phyloP scores from a whole-genome alignment of 345 rosid species.

The Firmiana major region DNA sequence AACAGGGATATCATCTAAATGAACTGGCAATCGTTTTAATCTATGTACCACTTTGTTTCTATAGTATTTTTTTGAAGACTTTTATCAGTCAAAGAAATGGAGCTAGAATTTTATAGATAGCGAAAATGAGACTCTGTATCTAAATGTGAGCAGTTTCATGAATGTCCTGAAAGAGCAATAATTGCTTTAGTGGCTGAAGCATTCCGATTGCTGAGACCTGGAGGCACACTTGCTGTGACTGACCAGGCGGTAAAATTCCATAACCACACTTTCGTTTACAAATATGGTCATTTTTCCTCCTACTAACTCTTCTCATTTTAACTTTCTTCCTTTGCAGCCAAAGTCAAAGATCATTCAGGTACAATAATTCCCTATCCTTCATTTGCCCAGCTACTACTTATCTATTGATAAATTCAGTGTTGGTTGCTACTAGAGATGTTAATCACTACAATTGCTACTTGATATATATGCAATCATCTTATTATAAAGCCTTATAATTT shows the following conservation, averaged over 20 bases:
- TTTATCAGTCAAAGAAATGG: not conserved
- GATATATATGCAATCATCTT: too few relatives aligned
- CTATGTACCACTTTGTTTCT: not conserved
- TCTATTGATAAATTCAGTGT: too few relatives aligned
- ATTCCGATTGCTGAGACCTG: constrained; percentile 46
- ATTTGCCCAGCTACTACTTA: not conserved
- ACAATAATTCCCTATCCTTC: not conserved
- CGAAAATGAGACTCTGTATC: not conserved
- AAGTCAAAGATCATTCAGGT: constrained; percentile 66
- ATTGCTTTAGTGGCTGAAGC: constrained; percentile 43
- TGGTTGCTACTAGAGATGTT: too few relatives aligned
- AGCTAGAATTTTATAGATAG: not conserved
- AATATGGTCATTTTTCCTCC: not conserved
- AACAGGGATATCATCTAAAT: not conserved
- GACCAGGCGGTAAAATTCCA: constrained; percentile 44
- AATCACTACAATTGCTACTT: too few relatives aligned
- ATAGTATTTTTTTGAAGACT: not conserved
- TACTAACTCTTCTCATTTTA: constrained; percentile 1
- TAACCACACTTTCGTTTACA: not conserved
- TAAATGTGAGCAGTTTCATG: constrained; percentile 44
- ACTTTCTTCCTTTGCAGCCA: constrained; percentile 37
- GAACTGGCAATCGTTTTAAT: not conserved
- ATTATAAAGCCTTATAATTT: too few relatives aligned
- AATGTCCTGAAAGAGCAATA: constrained; percentile 59
- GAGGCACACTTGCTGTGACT: constrained; percentile 50